Evolutionary conservation across 495 filamentous ascomycete genomes (phyloP).

Genomic region (Lasiosphaeria hispida): DNA sequence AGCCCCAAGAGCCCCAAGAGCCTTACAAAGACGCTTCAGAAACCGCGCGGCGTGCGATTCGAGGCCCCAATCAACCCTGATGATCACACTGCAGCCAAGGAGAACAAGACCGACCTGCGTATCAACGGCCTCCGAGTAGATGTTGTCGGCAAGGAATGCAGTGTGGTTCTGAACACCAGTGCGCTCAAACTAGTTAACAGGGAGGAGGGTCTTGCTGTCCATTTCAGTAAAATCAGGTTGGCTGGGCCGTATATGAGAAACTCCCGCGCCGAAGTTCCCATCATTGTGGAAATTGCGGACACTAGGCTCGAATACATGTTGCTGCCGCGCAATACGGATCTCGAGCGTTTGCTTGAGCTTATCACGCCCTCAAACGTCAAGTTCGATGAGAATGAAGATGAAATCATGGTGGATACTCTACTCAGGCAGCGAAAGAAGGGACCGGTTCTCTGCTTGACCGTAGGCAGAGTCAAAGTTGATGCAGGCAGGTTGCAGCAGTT

Average conservation of each 20-base stretch:
- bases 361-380: constrained; percentile 90
- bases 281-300: constrained; percentile 53
- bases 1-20: constrained; percentile 37
- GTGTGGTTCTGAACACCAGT: constrained; percentile 68
- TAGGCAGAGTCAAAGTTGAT: constrained; percentile 58
- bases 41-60: constrained; percentile 70
- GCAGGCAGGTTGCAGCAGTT: constrained; percentile 61
- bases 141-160: constrained; percentile 73
- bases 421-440: constrained; percentile 88
- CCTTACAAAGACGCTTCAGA: constrained; percentile 36
- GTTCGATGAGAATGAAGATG: constrained; percentile 81
- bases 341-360: constrained; percentile 77
- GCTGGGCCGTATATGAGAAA: constrained; percentile 62
- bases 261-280: constrained; percentile 48
- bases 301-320: constrained; percentile 72
- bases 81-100: constrained; percentile 42
- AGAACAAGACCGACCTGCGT: constrained; percentile 70
- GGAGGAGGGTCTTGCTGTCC: constrained; percentile 63
- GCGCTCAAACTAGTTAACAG: constrained; percentile 76
- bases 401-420: constrained; percentile 91
- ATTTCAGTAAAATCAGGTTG: constrained; percentile 72
- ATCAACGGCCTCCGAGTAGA: constrained; percentile 73
- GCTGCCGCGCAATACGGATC: constrained; percentile 71
- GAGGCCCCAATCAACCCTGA: constrained; percentile 53
- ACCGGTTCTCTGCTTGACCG: constrained; percentile 69